Percentiles rank a stretch among this genome's conserved stretches.
Evolutionary conservation across 1,284 basidiomycete genomes (phyloP).

Genomic region (Trichosporon coremiiforme): DNA sequence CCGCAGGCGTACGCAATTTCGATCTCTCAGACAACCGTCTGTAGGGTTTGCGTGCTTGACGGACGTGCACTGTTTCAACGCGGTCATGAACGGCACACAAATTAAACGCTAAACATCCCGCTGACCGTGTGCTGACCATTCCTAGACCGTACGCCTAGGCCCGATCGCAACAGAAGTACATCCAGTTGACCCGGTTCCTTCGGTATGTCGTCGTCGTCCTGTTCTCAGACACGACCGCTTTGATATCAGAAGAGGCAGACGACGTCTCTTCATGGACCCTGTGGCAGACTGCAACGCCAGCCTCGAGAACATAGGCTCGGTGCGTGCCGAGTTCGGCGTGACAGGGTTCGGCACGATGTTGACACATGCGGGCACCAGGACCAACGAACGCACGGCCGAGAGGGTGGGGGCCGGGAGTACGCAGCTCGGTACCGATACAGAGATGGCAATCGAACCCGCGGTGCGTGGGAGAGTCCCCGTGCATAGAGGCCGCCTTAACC

Average conservation of each 20-base stretch:
- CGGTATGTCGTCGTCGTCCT: neutral
- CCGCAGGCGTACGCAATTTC: conserved; percentile 2
- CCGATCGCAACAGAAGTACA: neutral
- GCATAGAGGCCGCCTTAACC: no score
- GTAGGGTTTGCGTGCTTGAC: neutral
- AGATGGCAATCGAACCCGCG: no score
- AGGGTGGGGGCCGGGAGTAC: neutral
- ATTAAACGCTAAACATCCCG: conserved; percentile 5
- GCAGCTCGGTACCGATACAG: no score
- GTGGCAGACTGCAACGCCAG: neutral
- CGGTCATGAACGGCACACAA: neutral
- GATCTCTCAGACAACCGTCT: neutral
- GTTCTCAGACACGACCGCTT: neutral
- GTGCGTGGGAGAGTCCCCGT: no score
- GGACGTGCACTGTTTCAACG: neutral
- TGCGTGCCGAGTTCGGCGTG: neutral
- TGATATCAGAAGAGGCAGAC: neutral
- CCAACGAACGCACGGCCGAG: neutral
- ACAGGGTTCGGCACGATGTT: neutral
- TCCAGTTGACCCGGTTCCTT: neutral
- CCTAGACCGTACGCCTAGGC: neutral
- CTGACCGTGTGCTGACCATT: neutral
- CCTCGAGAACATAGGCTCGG: neutral
- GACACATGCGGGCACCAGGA: no score
- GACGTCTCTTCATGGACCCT: neutral